These are phyloP conservation scores for Cyclotella baltica DNA, from an alignment of 108 stramenopile species.

Conservation along the genomic window DNA sequence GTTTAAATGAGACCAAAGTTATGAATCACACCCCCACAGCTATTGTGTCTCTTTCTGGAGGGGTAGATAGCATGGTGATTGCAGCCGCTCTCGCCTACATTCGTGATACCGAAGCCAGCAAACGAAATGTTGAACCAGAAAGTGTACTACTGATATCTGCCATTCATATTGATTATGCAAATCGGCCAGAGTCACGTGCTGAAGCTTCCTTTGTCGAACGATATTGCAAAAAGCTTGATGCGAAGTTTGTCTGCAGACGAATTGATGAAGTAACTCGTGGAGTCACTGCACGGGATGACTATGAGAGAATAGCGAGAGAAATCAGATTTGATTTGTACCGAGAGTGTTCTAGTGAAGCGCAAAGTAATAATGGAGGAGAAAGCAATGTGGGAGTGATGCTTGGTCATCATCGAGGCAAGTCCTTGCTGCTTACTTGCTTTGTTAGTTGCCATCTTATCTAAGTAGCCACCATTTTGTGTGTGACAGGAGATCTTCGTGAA, in stretches of 20 bases:
- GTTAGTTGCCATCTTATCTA: neutral
- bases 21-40: slow-evolving; percentile 27
- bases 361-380: neutral
- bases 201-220: slow-evolving; percentile 89
- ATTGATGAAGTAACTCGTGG: slow-evolving; percentile 94
- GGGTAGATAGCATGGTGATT: slow-evolving; percentile 99
- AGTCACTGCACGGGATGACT: slow-evolving; percentile 92
- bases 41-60: slow-evolving; percentile 94
- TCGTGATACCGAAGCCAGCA: slow-evolving; percentile 39
- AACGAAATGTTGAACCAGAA: slow-evolving; percentile 48
- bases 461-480: neutral
- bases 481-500: slow-evolving; percentile 89
- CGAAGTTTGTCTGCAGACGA: slow-evolving; percentile 68
- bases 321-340: slow-evolving; percentile 89
- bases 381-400: slow-evolving; percentile 86
- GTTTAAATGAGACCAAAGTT: neutral
- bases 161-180: slow-evolving; percentile 97
- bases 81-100: slow-evolving; percentile 80
- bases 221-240: slow-evolving; percentile 72
- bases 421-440: neutral
- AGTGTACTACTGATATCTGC: slow-evolving; percentile 57
- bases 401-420: slow-evolving; percentile 91
- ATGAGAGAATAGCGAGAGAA: slow-evolving; percentile 88
- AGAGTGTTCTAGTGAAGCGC: slow-evolving; percentile 49
- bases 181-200: slow-evolving; percentile 91